These are phyloP conservation scores for Prosopis cineraria DNA, from an alignment of 306 rosid species.

Conservation along the genomic window DNA sequence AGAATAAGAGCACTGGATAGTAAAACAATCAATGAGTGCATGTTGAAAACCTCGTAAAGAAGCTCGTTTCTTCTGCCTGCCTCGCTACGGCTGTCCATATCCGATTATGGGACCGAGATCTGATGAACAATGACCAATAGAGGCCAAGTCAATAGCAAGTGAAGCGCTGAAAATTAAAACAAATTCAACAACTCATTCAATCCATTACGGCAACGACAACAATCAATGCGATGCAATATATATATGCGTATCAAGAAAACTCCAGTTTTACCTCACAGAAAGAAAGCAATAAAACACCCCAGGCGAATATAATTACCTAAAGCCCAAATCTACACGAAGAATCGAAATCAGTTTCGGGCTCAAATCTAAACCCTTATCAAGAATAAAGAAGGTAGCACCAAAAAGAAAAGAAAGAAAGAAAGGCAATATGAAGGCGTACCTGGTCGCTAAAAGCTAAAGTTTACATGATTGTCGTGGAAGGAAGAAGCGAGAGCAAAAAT, in stretches of 20 bases:
- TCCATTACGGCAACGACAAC: not conserved
- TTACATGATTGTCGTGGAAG: not conserved
- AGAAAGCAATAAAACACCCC: not conserved
- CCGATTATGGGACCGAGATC: conserved; percentile 28
- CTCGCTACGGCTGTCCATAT: conserved; percentile 73
- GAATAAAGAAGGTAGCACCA: not conserved
- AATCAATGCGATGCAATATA: not conserved
- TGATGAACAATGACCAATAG: not conserved
- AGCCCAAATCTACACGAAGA: not conserved
- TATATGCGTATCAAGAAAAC: not conserved
- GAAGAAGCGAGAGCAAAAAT: not conserved
- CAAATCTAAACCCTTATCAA: not conserved
- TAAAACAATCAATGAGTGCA: not conserved
- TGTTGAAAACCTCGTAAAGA: conserved; percentile 54
- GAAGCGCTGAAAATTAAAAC: conserved; percentile 18
- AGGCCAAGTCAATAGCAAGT: conserved; percentile 10
- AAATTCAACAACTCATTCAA: not conserved
- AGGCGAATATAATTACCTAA: not conserved
- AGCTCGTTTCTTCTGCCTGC: conserved; percentile 49
- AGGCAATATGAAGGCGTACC: not conserved
- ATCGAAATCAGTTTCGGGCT: not conserved
- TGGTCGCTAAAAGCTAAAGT: not conserved
- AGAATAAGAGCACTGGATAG: not conserved
- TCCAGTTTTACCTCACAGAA: not conserved
- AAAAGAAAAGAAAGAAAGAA: not conserved